Evolutionary conservation across 257 asterid species (phyloP), one percentile per base, ranked within the genome.

Genomic region (Apocynum venetum): DNA sequence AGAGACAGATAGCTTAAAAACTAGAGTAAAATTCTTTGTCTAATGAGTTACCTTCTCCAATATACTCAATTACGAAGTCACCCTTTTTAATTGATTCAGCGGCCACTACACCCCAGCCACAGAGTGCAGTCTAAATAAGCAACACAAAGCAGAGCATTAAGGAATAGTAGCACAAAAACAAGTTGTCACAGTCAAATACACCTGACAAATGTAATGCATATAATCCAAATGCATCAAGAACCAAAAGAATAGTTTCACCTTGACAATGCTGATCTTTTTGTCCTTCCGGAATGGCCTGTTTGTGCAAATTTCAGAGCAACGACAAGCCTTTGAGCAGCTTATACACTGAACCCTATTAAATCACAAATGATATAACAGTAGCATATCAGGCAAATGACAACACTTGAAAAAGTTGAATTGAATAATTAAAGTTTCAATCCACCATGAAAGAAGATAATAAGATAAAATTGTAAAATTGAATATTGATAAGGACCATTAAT

Each of bases 21-120:
- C 8, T 13, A 44, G 41, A 51, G 83, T 73, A 74, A 55, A 11
- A 10, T 67, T 15, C 31, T 63, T 75, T 8, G 51, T 77, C 49
- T 63, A 73, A 76, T 11, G 25, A 75, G 46, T 79, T 91, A 93
- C 98, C 98, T 93, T 95, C 98, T 79, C 98, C 98, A 35, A 95
- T 92, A 78, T 95, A 95, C 82, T 95, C 98, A 15, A 93, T 86
- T 55, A 95, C 82, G 83, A 95, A 95, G 47, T 91, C 97, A 77
- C 91, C 93, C 85, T 89, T 90, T 19, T 77, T 82, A 81, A 95
- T 84, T 78, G 91, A 70, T 82, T 95, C 98, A 82, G 92, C 93
- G 80, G 98, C 96, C 73, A 87, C 96, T 31, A 87, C 98, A 76
- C 98, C 98, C 98, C 98, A 95, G 80, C 98, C 98, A 89, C 98